Evolutionary conservation across 495 filamentous ascomycete genomes (phyloP).

Genomic region (Xylaria curta): DNA sequence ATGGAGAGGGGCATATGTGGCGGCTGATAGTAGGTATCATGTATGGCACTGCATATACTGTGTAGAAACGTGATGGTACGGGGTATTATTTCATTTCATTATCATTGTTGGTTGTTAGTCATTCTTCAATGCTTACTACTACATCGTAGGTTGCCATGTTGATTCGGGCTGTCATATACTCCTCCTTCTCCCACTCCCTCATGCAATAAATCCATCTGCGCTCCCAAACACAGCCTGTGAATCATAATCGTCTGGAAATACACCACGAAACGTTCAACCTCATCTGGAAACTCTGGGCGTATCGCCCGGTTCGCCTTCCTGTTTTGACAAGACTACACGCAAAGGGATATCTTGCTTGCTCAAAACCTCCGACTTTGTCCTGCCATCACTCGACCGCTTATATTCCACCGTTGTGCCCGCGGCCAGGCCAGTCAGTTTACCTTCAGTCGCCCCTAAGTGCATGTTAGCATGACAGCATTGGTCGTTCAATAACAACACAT

Average conservation of each 20-base stretch:
- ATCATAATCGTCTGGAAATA: background rate
- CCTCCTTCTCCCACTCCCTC: background rate
- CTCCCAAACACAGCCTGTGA: background rate
- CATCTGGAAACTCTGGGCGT: background rate
- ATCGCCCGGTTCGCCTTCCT: background rate
- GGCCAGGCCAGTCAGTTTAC: background rate
- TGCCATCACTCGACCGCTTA: background rate
- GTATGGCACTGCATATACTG: no score
- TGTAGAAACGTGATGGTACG: constrained; percentile 68
- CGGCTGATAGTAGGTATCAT: no score
- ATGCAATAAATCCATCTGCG: background rate
- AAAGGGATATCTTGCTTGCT: background rate
- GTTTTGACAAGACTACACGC: background rate
- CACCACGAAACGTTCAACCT: background rate
- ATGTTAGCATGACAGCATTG: background rate
- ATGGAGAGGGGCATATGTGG: constrained; percentile 22
- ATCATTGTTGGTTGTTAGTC: constrained; percentile 46
- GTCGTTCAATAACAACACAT: background rate
- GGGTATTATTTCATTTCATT: constrained; percentile 66
- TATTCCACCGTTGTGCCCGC: background rate
- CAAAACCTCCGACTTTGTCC: background rate
- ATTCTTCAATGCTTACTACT: background rate
- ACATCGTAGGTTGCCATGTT: background rate
- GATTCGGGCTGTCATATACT: background rate
- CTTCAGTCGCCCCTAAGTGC: background rate